These are phyloP conservation scores for Marvania coccoides DNA, from an alignment of 139 green algal genomes.

Conservation along the genomic window DNA sequence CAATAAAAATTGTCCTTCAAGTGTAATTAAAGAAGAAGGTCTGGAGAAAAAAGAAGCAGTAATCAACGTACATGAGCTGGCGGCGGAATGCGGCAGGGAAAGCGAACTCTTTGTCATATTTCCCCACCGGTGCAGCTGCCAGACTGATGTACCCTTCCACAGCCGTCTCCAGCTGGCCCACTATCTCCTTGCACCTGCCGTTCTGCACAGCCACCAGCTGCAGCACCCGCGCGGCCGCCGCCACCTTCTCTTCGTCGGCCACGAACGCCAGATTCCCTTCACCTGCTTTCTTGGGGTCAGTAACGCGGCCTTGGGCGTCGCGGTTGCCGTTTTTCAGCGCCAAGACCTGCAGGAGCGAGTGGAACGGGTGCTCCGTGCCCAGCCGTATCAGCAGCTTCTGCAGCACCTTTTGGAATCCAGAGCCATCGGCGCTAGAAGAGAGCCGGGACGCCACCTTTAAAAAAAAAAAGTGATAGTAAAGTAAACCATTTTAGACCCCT, in stretches of 20 bases:
- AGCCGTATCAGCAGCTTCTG: conserved; percentile 48
- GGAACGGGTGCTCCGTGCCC: conserved; percentile 72
- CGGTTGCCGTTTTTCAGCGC: conserved; percentile 62
- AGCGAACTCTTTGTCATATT: conserved; percentile 12
- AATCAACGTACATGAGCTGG: not conserved
- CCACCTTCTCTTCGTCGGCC: conserved; percentile 28
- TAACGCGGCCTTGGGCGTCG: conserved; percentile 14
- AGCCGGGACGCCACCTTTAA: conserved; percentile 7
- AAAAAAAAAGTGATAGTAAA: too few relatives aligned
- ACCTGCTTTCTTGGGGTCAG: not conserved
- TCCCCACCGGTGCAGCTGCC: conserved; percentile 25
- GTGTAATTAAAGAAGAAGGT: not conserved
- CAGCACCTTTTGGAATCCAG: conserved; percentile 32
- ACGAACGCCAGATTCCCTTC: not conserved
- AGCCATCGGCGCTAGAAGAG: not conserved
- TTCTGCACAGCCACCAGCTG: not conserved
- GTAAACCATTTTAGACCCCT: too few relatives aligned
- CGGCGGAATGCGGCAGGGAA: conserved; percentile 22
- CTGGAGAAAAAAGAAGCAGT: not conserved
- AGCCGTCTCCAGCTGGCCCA: conserved; percentile 46
- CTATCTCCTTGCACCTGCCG: not conserved
- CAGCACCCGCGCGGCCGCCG: conserved; percentile 21
- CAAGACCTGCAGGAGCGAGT: conserved; percentile 66
- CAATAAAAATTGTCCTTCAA: not conserved
- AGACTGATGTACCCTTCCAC: conserved; percentile 72